Percentiles rank a stretch among this genome's conserved stretches.
Conservation (phyloP, 2,329 filamentous ascomycete species). For the Aureobasidium namibiae region DNA sequence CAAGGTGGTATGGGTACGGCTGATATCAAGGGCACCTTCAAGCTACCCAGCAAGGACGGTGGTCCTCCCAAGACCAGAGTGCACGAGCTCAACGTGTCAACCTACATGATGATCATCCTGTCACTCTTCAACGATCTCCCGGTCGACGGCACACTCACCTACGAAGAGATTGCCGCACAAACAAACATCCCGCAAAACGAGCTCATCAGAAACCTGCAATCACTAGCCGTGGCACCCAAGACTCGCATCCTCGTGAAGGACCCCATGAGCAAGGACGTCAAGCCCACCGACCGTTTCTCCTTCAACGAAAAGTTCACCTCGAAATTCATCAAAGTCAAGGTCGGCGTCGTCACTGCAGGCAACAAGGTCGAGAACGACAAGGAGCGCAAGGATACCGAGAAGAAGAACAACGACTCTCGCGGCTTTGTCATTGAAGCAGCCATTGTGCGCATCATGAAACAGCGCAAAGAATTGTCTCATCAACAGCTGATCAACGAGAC, state of each 20-base stretch:
- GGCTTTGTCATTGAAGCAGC: conserved; percentile 67
- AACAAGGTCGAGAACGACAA: conserved; percentile 75
- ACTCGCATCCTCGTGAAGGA: conserved; percentile 74
- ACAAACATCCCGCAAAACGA: conserved; percentile 72
- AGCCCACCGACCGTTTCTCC: conserved; percentile 65
- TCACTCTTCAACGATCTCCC: conserved; percentile 78
- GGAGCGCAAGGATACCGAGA: conserved; percentile 61
- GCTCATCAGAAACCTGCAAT: conserved; percentile 68
- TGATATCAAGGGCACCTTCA: conserved; percentile 74
- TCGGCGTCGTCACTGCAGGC: conserved; percentile 69
- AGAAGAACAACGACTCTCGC: conserved; percentile 65
- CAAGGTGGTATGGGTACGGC: conserved; percentile 67
- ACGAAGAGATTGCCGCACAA: conserved; percentile 71
- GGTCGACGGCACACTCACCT: conserved; percentile 43
- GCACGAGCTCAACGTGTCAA: conserved; percentile 87
- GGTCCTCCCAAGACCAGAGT: conserved; percentile 58
- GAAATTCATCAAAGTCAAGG: conserved; percentile 80
- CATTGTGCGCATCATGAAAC: conserved; percentile 80
- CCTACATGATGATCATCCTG: conserved; percentile 84
- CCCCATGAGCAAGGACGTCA: conserved; percentile 69
- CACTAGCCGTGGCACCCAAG: conserved; percentile 75
- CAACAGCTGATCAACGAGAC: conserved; percentile 64
- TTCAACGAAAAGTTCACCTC: conserved; percentile 79
- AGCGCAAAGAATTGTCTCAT: conserved; percentile 64
- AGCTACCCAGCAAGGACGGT: conserved; percentile 61